Evolutionary conservation across 139 green algal species (phyloP).

Genomic region (Chloropicon primus): DNA sequence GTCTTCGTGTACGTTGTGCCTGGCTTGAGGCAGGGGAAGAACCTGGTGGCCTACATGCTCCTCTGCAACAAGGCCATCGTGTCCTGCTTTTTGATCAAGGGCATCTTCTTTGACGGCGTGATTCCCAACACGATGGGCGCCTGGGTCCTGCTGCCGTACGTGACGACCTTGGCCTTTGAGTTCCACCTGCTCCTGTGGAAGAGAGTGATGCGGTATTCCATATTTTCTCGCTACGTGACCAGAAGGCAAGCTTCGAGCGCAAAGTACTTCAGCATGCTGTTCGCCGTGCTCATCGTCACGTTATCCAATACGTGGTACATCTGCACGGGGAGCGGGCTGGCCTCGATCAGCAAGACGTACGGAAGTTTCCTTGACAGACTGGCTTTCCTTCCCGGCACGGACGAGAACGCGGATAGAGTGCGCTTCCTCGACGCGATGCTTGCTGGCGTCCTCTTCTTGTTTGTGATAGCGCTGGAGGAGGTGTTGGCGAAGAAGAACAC

Average conservation of each 20-base stretch:
- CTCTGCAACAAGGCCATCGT: neutral
- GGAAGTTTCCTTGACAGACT: neutral
- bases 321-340: neutral
- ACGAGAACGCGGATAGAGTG: neutral
- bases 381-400: neutral
- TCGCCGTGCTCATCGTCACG: neutral
- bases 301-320: neutral
- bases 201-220: neutral
- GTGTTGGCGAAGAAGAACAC: neutral
- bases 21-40: neutral
- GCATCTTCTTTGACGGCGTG: neutral
- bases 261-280: neutral
- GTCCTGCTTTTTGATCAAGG: neutral
- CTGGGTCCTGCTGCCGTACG: neutral
- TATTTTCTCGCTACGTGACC: neutral
- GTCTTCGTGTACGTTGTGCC: neutral
- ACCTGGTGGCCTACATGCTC: neutral
- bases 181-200: neutral
- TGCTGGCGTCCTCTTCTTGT: neutral
- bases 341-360: neutral
- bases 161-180: neutral
- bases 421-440: neutral
- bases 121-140: neutral
- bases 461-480: neutral
- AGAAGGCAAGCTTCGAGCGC: neutral